Evolutionary conservation across 768 basidiomycete genomes (phyloP).

Genomic region (Agaricus subrufescens): DNA sequence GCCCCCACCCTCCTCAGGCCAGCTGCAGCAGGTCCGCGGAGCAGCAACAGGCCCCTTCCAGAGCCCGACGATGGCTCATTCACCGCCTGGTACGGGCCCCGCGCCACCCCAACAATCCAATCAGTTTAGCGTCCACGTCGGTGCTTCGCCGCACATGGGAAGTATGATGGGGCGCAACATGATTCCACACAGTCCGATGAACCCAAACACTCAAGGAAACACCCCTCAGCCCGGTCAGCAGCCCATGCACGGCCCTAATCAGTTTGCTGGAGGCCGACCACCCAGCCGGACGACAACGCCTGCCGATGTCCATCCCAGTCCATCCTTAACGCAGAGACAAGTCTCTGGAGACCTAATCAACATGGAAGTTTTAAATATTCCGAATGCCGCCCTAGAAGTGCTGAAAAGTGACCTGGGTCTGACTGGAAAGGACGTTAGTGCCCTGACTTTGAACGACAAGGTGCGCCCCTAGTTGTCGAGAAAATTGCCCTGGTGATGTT

Average conservation of each 20-base stretch:
- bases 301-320: conserved; percentile 48
- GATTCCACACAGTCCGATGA: conserved; percentile 42
- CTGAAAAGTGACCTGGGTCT: conserved; percentile 41
- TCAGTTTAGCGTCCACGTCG: conserved; percentile 45
- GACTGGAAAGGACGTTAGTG: conserved; percentile 38
- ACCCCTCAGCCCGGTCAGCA: conserved; percentile 22
- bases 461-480: conserved; percentile 27
- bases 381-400: conserved; percentile 22
- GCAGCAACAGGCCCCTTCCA: conserved; percentile 40
- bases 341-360: conserved; percentile 24
- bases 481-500: neutral
- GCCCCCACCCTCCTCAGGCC: conserved; percentile 14
- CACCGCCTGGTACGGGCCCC: conserved; percentile 40
- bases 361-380: conserved; percentile 37
- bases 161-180: conserved; percentile 37
- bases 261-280: conserved; percentile 44
- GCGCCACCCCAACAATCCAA: conserved; percentile 24
- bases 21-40: conserved; percentile 12
- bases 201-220: conserved; percentile 22
- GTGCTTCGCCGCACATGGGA: conserved; percentile 47
- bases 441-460: conserved; percentile 54
- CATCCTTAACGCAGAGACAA: conserved; percentile 47
- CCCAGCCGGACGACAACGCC: conserved; percentile 60
- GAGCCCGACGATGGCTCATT: conserved; percentile 62
- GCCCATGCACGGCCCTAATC: conserved; percentile 19